Base-by-base conservation (phyloP, 202 grass and related monocot species). In the Eragrostis tef region DNA sequence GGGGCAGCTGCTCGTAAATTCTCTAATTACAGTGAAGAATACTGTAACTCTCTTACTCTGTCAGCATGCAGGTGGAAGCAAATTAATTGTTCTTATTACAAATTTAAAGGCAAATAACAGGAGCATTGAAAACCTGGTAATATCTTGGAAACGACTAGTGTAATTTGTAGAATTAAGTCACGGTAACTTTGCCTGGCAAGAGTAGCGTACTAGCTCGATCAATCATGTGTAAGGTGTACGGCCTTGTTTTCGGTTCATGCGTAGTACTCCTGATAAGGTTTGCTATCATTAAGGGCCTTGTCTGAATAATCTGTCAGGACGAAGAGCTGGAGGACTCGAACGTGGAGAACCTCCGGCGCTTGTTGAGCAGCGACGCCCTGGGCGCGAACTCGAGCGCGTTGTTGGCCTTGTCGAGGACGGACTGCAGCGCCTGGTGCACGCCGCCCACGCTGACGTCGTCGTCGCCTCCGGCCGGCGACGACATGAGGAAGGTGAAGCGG, bases 271-370 rank as follows among this genome's bases (percentile, higher is more conserved):
- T 82, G 45, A 42, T 7, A 34, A 34, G 31, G 1, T 2, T 34
- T 34, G 4, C 4, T 39, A 39, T 39, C 34, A 39, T 39, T 4
- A 39, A 2, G 4, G 34, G 34, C 6, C 34, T 39, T 39, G 34
- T 39, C 34, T 34, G 41, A 27, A 41, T 45, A 65, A 12, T 10
- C 12, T 10, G 56, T 98, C 78, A 93, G 17, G 87, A 96, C 49
- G 93, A 99, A 9, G 89, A 99, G 56, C 81, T 90, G 0, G 96
- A 99, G 29, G 81, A 96, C 41, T 93, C 91, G 44, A 92, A 94
- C 7, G 81, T 69, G 0, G 79, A 84, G 73, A 92, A 67, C 81
- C 87, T 86, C 46, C 80, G 79, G 20, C 89, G 88, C 47, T 99
- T 99, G 85, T 39, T 89, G 15, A 91, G 80, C 19, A 94, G 86